phyloP scores from a whole-genome alignment of 805 yeast genomes.

The Candida silvicultrix region DNA sequence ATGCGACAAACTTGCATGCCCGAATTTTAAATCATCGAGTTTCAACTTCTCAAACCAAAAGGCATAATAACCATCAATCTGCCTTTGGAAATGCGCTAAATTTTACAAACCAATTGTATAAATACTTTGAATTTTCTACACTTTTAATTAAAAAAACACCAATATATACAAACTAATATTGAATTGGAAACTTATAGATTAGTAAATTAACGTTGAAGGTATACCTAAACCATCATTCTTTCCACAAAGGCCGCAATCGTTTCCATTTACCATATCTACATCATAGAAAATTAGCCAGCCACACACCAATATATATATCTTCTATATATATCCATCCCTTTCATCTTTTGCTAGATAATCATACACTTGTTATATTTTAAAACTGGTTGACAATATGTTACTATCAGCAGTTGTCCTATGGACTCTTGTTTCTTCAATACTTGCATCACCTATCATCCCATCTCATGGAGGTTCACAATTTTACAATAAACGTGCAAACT shows the following conservation, averaged over 20 bases:
- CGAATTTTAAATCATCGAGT: not conserved
- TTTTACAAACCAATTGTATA: not conserved
- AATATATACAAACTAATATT: no score
- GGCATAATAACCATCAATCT: not conserved
- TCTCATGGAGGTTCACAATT: conserved; percentile 19
- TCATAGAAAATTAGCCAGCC: no score
- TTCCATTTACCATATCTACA: no score
- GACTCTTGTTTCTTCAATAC: conserved; percentile 1
- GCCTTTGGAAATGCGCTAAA: not conserved
- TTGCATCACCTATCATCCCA: conserved; percentile 19
- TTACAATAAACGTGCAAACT: conserved; percentile 9
- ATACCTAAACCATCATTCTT: no score
- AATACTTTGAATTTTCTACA: no score
- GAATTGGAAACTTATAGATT: no score
- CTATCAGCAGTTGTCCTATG: not conserved
- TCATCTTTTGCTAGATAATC: not conserved
- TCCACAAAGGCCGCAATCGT: no score
- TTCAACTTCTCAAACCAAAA: not conserved
- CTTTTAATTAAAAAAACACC: no score
- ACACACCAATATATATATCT: no score
- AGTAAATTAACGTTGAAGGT: no score
- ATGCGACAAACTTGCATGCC: not conserved
- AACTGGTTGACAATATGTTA: not conserved
- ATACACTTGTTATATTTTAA: no score
- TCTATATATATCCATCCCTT: no score